These are phyloP conservation scores for Domatiomyces catenatus DNA, from an alignment of 2,329 filamentous ascomycete species.

Conservation along the genomic window DNA sequence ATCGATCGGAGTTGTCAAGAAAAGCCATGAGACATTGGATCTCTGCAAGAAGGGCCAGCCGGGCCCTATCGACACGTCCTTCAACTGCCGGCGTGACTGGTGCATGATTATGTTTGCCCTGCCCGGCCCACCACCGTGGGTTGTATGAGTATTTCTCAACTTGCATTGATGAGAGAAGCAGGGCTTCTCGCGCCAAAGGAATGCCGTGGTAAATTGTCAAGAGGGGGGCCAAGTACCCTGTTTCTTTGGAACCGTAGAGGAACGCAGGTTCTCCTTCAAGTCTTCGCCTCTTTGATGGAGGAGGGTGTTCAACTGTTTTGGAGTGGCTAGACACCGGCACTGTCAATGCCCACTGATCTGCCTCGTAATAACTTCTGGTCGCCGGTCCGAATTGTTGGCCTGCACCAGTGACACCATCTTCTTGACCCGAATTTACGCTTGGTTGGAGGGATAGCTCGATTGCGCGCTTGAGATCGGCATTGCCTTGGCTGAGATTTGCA, in stretches of 20 bases:
- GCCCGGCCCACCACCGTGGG: slow-evolving; percentile 48
- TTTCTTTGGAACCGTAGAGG: slow-evolving; percentile 39
- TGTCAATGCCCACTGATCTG: slow-evolving; percentile 41
- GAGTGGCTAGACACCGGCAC: slow-evolving; percentile 31
- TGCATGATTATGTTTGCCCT: slow-evolving; percentile 33
- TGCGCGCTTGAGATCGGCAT: slow-evolving; percentile 30
- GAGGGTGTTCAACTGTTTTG: slow-evolving; percentile 41
- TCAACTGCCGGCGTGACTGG: slow-evolving; percentile 31
- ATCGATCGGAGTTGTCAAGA: slow-evolving; percentile 40
- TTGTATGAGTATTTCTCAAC: slow-evolving; percentile 40
- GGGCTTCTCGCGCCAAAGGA: slow-evolving; percentile 41
- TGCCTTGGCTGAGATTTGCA: slow-evolving; percentile 10
- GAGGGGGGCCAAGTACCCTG: slow-evolving; percentile 40
- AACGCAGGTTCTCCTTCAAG: slow-evolving; percentile 38
- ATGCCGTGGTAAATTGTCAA: slow-evolving; percentile 49
- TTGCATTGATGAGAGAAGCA: slow-evolving; percentile 34
- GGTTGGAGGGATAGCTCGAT: slow-evolving; percentile 32
- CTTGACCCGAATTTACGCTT: slow-evolving; percentile 32
- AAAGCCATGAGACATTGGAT: slow-evolving; percentile 48
- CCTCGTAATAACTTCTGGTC: slow-evolving; percentile 39
- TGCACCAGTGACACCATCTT: slow-evolving; percentile 36
- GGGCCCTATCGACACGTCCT: slow-evolving; percentile 23
- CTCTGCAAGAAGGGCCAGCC: slow-evolving; percentile 37
- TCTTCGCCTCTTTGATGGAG: slow-evolving; percentile 35
- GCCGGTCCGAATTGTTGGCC: slow-evolving; percentile 38